Evolutionary conservation across 1,284 basidiomycete genomes (phyloP).

Genomic region (Austropuccinia psidii): DNA sequence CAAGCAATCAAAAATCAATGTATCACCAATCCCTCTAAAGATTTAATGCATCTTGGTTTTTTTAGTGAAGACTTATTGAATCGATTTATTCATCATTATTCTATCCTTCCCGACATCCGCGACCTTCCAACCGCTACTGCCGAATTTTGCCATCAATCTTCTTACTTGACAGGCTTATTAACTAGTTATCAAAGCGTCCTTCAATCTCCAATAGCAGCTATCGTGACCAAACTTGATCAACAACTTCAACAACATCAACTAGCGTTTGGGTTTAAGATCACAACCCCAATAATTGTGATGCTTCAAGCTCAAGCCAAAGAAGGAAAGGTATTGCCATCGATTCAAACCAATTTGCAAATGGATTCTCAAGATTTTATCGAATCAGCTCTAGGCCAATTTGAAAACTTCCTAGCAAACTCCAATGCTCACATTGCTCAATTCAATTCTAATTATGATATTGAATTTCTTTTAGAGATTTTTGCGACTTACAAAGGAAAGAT

Average conservation of each 20-base stretch:
- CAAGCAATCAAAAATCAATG: constrained; percentile 8
- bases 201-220: background rate
- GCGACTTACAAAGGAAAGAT: background rate
- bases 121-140: constrained; percentile 6
- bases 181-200: constrained; percentile 27
- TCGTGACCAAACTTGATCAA: too few species aligned
- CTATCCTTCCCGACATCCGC: constrained; percentile 20
- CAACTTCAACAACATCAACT: constrained; percentile 21
- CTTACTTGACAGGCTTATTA: constrained; percentile 27
- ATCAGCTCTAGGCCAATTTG: constrained; percentile 1
- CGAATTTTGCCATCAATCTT: constrained; percentile 20
- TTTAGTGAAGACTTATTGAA: constrained; percentile 24
- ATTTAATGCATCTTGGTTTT: background rate
- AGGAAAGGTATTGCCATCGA: background rate
- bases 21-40: constrained; percentile 3
- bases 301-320: constrained; percentile 25
- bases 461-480: constrained; percentile 9
- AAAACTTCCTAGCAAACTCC: background rate
- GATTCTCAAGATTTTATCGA: constrained; percentile 13
- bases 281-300: constrained; percentile 31
- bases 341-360: background rate
- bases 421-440: background rate
- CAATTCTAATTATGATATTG: constrained; percentile 1
- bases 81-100: constrained; percentile 25
- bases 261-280: constrained; percentile 26